Conservation (phyloP, 2,329 filamentous ascomycete species). For the Pseudocercospora macadamiae region DNA sequence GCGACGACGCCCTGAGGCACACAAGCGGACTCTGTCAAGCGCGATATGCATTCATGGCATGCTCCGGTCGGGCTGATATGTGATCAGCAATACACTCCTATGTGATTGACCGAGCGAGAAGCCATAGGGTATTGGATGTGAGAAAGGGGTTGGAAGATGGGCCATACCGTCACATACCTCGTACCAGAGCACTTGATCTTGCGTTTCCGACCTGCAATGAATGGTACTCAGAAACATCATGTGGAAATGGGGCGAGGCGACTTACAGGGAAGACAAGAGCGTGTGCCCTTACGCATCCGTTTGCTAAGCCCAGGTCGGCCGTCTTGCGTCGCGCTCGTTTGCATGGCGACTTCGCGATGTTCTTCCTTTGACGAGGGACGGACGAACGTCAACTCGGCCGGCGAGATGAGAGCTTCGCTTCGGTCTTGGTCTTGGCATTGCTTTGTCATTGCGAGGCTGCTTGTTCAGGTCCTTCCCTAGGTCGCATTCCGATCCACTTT, state of each 20-base stretch:
- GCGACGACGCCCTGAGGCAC: slow-evolving; percentile 14
- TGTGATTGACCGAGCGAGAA: not conserved
- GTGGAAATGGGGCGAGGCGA: not conserved
- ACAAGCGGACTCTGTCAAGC: slow-evolving; percentile 10
- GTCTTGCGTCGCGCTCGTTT: not conserved
- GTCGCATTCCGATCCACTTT: too few relatives aligned
- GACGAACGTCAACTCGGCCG: not conserved
- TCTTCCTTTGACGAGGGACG: too few relatives aligned
- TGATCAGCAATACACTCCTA: too few relatives aligned
- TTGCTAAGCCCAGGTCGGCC: slow-evolving; percentile 7
- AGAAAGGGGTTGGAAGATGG: too few relatives aligned
- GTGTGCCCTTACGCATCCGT: slow-evolving; percentile 20
- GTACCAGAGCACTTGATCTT: slow-evolving; percentile 19
- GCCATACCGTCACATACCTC: not conserved
- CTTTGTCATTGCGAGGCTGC: too few relatives aligned
- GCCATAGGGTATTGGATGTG: too few relatives aligned
- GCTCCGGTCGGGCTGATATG: not conserved
- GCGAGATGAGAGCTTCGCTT: not conserved
- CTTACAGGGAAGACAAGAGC: slow-evolving; percentile 20
- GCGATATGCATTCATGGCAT: slow-evolving; percentile 19
- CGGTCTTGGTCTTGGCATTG: not conserved
- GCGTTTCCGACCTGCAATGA: slow-evolving; percentile 9
- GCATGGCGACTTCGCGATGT: not conserved
- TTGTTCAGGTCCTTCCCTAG: too few relatives aligned
- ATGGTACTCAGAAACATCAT: too few relatives aligned